Evolutionary conservation across 192 early-diverging fungal species (phyloP).

Genomic region (Gaertneriomyces semiglobifer): DNA sequence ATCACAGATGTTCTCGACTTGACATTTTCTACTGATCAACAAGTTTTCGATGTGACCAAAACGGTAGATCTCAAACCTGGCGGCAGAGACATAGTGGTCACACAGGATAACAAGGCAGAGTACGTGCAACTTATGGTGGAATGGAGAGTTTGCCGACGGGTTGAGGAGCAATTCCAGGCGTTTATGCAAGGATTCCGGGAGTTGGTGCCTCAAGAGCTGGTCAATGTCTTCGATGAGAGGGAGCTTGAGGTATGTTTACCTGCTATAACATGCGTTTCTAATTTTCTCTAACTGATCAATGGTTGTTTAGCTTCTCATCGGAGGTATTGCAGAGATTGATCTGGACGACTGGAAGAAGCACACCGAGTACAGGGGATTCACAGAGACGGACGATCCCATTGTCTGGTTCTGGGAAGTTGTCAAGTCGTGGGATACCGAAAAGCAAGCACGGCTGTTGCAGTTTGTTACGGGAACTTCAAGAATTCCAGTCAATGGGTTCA

Average conservation of each 20-base stretch:
- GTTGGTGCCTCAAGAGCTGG: constrained; percentile 90
- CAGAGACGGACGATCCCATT: constrained; percentile 92
- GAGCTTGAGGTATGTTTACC: constrained; percentile 70
- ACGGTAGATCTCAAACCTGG: constrained; percentile 85
- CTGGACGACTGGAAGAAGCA: constrained; percentile 99
- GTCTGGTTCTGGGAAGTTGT: constrained; percentile 96
- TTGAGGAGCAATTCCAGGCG: constrained; percentile 95
- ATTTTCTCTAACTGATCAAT: background rate
- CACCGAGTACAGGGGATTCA: constrained; percentile 96
- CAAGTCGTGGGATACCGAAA: constrained; percentile 81
- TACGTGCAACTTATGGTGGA: constrained; percentile 88
- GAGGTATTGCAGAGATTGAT: constrained; percentile 94
- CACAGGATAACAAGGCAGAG: constrained; percentile 94
- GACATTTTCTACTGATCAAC: constrained; percentile 91
- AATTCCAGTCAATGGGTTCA: constrained; percentile 98
- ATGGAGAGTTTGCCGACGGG: constrained; percentile 83
- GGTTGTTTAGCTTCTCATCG: constrained; percentile 70
- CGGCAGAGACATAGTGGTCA: constrained; percentile 89
- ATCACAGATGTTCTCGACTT: constrained; percentile 81
- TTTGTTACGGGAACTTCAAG: constrained; percentile 97
- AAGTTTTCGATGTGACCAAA: constrained; percentile 84
- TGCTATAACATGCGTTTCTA: background rate
- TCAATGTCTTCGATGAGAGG: constrained; percentile 95
- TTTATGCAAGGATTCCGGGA: constrained; percentile 94
- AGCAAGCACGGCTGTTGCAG: constrained; percentile 90